These are phyloP conservation scores for Ophiostoma himal-ulmi DNA, from an alignment of 2,329 filamentous ascomycete species.

Conservation along the genomic window DNA sequence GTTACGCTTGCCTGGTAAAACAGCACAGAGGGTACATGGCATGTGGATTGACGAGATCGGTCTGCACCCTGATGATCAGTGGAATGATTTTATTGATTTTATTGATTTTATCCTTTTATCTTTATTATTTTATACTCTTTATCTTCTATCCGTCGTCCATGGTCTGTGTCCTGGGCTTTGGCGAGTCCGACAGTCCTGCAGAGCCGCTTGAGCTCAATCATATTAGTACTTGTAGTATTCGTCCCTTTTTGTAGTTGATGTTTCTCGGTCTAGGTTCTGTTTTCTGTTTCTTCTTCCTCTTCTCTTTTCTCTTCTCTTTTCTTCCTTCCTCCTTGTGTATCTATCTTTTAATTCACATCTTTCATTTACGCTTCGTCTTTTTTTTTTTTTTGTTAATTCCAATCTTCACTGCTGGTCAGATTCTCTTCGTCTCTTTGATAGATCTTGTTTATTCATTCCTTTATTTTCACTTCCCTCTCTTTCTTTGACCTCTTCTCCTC, in stretches of 20 bases:
- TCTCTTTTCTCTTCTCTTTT: conserved; percentile 3
- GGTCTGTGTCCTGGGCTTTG: background rate
- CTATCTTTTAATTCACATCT: background rate
- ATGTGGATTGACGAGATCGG: background rate
- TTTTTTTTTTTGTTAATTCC: background rate
- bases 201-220: background rate
- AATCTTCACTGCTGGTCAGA: conserved; percentile 9
- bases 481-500: background rate
- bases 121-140: background rate
- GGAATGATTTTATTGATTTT: background rate
- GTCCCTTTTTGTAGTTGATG: background rate
- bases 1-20: background rate
- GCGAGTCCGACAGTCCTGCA: background rate
- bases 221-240: background rate
- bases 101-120: background rate
- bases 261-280: background rate
- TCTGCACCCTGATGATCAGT: background rate
- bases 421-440: conserved; percentile 16
- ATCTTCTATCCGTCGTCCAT: background rate
- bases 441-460: conserved; percentile 2
- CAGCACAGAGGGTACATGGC: background rate
- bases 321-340: conserved; percentile 2
- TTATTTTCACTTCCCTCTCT: background rate
- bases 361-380: conserved; percentile 3
- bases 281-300: background rate